Percentiles rank a stretch among this genome's conserved stretches.
Evolutionary conservation across 2,329 filamentous ascomycete species (phyloP).

Genomic region (Gaeumannomyces tritici): DNA sequence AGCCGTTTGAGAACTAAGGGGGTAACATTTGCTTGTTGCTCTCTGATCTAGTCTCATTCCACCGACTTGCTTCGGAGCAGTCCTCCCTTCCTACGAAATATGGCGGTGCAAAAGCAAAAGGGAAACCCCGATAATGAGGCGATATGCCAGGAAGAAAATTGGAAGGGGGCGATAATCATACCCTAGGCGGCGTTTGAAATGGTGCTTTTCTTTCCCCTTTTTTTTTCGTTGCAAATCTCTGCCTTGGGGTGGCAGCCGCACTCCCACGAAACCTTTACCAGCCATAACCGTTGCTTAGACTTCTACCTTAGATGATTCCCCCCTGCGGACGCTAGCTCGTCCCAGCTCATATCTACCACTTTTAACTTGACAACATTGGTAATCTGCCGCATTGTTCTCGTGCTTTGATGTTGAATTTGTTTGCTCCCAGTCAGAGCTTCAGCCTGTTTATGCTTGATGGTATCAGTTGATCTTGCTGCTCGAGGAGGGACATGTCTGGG

Average conservation of each 20-base stretch:
- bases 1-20: conserved; percentile 30
- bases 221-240: background rate
- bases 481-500: no score
- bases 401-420: no score
- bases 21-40: background rate
- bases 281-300: background rate
- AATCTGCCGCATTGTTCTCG: background rate
- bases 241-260: background rate
- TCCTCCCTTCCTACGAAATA: background rate
- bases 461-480: no score
- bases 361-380: background rate
- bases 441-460: no score
- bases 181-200: background rate
- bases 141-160: background rate
- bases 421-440: no score
- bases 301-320: background rate
- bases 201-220: background rate
- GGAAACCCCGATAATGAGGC: background rate
- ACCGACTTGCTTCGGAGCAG: background rate
- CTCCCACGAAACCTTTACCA: background rate
- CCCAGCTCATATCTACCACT: background rate
- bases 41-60: background rate
- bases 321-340: background rate
- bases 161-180: background rate
- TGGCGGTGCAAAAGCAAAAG: background rate